Evolutionary conservation across 768 basidiomycete genomes (phyloP).

Genomic region (Termitomyces bulborhizus): DNA sequence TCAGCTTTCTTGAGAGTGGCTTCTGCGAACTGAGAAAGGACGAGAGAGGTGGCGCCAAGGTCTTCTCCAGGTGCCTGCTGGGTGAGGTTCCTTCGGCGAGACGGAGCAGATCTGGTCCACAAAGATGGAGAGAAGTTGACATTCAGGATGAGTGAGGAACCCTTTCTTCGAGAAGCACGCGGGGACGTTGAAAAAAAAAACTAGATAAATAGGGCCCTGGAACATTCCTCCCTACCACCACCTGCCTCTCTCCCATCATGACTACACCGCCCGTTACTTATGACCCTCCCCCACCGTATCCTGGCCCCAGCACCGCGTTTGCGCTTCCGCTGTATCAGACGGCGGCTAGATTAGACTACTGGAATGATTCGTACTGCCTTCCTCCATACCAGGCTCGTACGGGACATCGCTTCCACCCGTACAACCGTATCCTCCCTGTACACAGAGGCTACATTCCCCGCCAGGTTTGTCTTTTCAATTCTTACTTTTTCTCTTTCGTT

Average conservation of each 20-base stretch:
- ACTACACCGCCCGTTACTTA: background rate
- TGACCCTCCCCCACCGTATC: slow-evolving; percentile 2
- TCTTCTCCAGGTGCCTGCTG: too few species aligned
- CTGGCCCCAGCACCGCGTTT: background rate
- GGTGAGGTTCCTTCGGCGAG: too few species aligned
- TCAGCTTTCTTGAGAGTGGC: too few species aligned
- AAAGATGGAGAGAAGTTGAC: background rate
- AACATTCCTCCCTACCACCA: background rate
- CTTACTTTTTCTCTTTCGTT: background rate
- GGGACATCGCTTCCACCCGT: slow-evolving; percentile 8
- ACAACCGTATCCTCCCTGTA: slow-evolving; percentile 3
- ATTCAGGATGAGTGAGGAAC: background rate
- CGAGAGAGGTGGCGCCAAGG: background rate
- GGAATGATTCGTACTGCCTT: slow-evolving; percentile 9
- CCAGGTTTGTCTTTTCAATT: background rate
- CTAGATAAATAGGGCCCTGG: background rate
- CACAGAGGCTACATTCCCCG: background rate
- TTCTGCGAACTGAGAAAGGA: background rate
- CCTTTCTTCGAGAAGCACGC: slow-evolving; percentile 3
- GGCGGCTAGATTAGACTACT: slow-evolving; percentile 1
- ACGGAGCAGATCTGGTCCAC: too few species aligned
- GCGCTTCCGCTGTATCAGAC: slow-evolving; percentile 2
- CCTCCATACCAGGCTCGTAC: slow-evolving; percentile 9
- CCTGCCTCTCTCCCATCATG: background rate
- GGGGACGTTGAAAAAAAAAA: background rate